Base-by-base conservation (phyloP, 75 land plant genomes). In the Larix kaempferi region DNA sequence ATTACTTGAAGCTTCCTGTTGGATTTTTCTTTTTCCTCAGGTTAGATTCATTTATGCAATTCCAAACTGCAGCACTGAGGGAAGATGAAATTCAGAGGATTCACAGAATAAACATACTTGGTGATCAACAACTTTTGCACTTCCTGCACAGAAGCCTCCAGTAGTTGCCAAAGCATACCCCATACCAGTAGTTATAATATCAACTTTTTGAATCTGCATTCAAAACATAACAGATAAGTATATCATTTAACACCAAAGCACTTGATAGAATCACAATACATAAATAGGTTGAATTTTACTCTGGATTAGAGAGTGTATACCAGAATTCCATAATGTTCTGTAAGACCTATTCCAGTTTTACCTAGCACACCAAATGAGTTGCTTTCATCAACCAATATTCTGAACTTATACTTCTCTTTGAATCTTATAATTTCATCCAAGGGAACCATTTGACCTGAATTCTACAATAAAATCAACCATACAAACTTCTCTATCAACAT, bases 141-240 rank as follows among this genome's bases (percentile, higher is more conserved):
- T 96, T 66, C 99, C 99, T 19, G 99, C 94, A 84, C 99, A 96
- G 61, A 96, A 94, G 77, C 99, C 99, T 25, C 99, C 99, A 77
- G 88, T 94, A 25, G 95, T 92, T 35, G 97, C 99, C 63, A 96
- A 86, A 67, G 99, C 89, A 83, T 90, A 86, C 35, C 99, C 99
- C 99, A 96, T 96, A 15, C 88, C 89, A 77, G 99, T 89, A 76
- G 97, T 96, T 71, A 96, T 84, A 44, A 96, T 90, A 82, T 96
- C 99, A 77, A 96, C 81, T 80, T 94, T 94, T 66, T 90, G 98
- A 80, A 96, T 76, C 99, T 96, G 88, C 65, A 77, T 33, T 59
- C 11, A 59, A 12, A 39, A 39, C 16, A 4, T 14, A 35, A 62
- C 8, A 25, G 33, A 56, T 26, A 57, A 3, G 5, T 52, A 56